Percentiles rank a stretch among this genome's conserved stretches.
These are phyloP conservation scores for Paraphoma chrysanthemicola DNA, from an alignment of 2,329 filamentous ascomycete genomes.

Conservation along the genomic window DNA sequence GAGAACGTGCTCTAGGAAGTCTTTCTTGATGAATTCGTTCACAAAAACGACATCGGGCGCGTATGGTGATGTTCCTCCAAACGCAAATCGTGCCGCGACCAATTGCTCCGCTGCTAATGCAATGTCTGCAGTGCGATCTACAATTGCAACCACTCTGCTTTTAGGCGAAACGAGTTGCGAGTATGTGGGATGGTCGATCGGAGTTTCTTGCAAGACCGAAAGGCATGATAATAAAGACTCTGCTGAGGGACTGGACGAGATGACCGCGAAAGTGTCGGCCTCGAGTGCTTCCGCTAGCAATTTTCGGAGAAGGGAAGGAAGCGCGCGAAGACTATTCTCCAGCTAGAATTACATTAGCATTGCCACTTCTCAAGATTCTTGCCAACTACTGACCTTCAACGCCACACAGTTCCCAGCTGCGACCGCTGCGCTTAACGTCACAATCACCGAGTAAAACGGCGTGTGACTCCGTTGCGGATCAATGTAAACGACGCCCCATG, in stretches of 20 bases:
- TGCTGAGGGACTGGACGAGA: constrained; percentile 39
- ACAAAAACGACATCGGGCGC: constrained; percentile 69
- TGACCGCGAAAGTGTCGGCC: constrained; percentile 57
- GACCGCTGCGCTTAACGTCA: constrained; percentile 54
- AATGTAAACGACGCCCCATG: constrained; percentile 57
- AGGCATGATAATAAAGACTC: constrained; percentile 31
- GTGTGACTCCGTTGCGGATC: constrained; percentile 55
- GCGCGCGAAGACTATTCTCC: constrained; percentile 49
- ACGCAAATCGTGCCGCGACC: constrained; percentile 61
- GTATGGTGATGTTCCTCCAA: constrained; percentile 65
- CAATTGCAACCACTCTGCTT: constrained; percentile 59
- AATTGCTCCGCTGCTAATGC: constrained; percentile 61
- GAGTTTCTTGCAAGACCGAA: constrained; percentile 44
- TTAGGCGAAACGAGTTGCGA: constrained; percentile 46
- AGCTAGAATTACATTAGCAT: constrained; percentile 31
- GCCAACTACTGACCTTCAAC: constrained; percentile 51
- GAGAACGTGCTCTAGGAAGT: constrained; percentile 60
- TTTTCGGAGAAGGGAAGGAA: constrained; percentile 47
- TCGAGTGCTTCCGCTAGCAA: constrained; percentile 53
- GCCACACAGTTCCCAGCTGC: constrained; percentile 61
- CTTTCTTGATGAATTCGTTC: constrained; percentile 67
- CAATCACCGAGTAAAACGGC: constrained; percentile 50
- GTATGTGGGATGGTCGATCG: constrained; percentile 15
- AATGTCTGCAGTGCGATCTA: constrained; percentile 67
- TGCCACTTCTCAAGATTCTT: not conserved